Conservation (phyloP, 768 basidiomycete species). For the Phylloporus rhodoxanthus region DNA sequence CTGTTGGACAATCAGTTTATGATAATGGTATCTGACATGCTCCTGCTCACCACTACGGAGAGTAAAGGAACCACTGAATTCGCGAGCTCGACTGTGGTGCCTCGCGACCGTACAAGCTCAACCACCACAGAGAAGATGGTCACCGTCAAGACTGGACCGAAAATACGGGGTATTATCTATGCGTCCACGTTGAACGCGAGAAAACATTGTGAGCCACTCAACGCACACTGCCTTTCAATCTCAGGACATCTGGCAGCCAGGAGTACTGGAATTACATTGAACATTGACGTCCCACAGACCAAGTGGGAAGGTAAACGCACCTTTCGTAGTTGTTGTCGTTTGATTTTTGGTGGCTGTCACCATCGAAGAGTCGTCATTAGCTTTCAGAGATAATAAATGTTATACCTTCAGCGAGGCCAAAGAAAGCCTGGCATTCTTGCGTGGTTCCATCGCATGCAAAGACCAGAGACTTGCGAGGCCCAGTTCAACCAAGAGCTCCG, state of each 20-base stretch:
- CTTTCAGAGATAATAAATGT: neutral
- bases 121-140: constrained; percentile 65
- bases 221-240: constrained; percentile 76
- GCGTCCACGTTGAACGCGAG: constrained; percentile 5
- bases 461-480: neutral
- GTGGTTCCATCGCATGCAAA: constrained; percentile 22
- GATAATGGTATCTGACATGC: neutral
- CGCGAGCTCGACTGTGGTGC: constrained; percentile 57
- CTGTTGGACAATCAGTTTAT: constrained; percentile 31
- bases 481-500: neutral
- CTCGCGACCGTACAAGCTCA: constrained; percentile 53
- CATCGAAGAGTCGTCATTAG: neutral
- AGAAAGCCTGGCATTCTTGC: constrained; percentile 6
- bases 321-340: constrained; percentile 49
- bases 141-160: constrained; percentile 81
- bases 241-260: constrained; percentile 85
- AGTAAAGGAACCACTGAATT: constrained; percentile 85
- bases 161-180: constrained; percentile 64
- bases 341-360: constrained; percentile 39
- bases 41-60: constrained; percentile 75
- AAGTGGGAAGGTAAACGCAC: constrained; percentile 22
- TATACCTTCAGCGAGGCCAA: constrained; percentile 27
- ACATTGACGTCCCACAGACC: neutral
- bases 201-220: neutral
- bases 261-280: constrained; percentile 52